phyloP scores from a whole-genome alignment of 2,329 filamentous ascomycete genomes.

The Rhynchosporium secalis region DNA sequence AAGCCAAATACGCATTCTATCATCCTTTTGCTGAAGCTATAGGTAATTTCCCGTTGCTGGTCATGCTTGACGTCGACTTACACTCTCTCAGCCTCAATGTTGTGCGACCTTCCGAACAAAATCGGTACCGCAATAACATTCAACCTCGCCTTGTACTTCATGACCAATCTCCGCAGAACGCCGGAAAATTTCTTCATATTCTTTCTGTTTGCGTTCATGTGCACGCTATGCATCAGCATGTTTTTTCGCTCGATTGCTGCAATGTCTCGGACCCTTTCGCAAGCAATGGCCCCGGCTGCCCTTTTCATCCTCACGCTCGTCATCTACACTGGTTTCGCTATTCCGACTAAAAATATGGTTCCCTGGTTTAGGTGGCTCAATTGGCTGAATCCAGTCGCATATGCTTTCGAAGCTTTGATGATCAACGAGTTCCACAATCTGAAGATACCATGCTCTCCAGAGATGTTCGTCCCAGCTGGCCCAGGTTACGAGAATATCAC shows the following conservation, averaged over 20 bases:
- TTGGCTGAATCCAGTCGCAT: conserved; percentile 71
- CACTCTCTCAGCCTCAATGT: conserved; percentile 47
- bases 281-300: conserved; percentile 35
- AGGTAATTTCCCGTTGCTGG: not conserved
- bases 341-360: conserved; percentile 54
- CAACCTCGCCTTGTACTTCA: conserved; percentile 82
- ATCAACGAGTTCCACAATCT: conserved; percentile 70
- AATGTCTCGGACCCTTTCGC: conserved; percentile 70
- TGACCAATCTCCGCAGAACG: conserved; percentile 76
- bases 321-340: conserved; percentile 48
- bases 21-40: conserved; percentile 75
- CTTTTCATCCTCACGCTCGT: conserved; percentile 66
- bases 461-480: conserved; percentile 32
- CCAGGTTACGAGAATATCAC: conserved; percentile 26
- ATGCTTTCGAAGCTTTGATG: conserved; percentile 70
- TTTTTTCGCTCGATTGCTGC: conserved; percentile 82
- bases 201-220: conserved; percentile 71
- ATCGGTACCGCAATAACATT: conserved; percentile 72
- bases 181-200: conserved; percentile 83
- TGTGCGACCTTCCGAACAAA: conserved; percentile 84
- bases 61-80: conserved; percentile 5
- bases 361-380: conserved; percentile 59
- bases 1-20: conserved; percentile 75
- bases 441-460: conserved; percentile 30
- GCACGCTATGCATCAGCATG: conserved; percentile 80